phyloP scores from a whole-genome alignment of 2,329 filamentous ascomycete species.

The Samsoniella hepiali region DNA sequence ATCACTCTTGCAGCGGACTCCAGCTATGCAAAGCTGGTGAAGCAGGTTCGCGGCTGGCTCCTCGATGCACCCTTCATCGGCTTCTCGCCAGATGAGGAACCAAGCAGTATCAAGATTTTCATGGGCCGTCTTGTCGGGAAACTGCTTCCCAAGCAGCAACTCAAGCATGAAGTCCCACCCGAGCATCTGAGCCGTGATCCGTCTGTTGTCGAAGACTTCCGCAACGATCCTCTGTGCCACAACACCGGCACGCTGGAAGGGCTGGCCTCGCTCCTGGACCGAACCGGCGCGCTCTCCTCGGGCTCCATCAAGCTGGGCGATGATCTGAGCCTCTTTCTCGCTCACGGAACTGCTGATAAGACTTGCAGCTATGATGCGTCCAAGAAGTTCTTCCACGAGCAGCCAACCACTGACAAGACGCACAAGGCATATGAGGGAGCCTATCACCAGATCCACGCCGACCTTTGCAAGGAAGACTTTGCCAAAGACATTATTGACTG shows the following conservation, averaged over 20 bases:
- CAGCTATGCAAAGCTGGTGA: constrained; percentile 51
- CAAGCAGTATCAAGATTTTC: constrained; percentile 59
- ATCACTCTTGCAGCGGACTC: constrained; percentile 57
- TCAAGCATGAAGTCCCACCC: constrained; percentile 62
- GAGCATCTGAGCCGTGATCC: constrained; percentile 66
- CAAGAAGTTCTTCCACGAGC: constrained; percentile 59
- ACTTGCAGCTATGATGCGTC: constrained; percentile 64
- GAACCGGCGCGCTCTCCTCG: constrained; percentile 57
- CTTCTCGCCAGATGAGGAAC: constrained; percentile 63
- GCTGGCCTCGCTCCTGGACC: constrained; percentile 72
- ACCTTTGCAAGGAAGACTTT: constrained; percentile 52
- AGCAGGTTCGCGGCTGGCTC: constrained; percentile 67
- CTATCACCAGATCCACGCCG: constrained; percentile 71
- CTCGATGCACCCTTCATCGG: constrained; percentile 77
- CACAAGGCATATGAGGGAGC: constrained; percentile 73
- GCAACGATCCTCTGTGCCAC: constrained; percentile 70
- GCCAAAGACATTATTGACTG: constrained; percentile 61
- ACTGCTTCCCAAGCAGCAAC: constrained; percentile 64
- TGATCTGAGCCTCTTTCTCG: constrained; percentile 65
- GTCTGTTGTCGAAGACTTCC: constrained; percentile 57
- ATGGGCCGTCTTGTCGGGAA: constrained; percentile 65
- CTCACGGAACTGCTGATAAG: constrained; percentile 73
- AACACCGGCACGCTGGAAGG: constrained; percentile 84
- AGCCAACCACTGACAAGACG: constrained; percentile 62
- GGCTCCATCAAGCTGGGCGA: constrained; percentile 52